Conservation (phyloP, 2,329 filamentous ascomycete genomes). For the Neofusicoccum cordaticola region DNA sequence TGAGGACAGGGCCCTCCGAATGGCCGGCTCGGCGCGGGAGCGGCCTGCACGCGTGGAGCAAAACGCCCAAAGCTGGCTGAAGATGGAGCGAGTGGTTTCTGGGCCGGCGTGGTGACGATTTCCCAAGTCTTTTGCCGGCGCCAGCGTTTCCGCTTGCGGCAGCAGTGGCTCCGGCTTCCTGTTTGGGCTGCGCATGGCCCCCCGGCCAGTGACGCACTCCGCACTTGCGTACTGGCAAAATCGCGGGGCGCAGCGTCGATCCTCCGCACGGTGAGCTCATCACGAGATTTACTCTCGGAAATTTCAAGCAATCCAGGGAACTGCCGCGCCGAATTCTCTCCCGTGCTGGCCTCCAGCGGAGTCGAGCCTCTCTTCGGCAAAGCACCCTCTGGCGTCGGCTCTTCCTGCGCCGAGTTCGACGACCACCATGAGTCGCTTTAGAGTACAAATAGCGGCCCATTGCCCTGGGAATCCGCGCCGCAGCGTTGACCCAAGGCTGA, state of each 20-base stretch:
- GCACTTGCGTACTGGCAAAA: neutral
- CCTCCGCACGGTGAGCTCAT: neutral
- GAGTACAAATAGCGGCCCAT: neutral
- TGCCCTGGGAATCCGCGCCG: neutral
- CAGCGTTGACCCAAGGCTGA: neutral
- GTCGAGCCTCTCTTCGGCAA: neutral
- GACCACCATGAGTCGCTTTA: neutral
- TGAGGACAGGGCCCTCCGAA: neutral
- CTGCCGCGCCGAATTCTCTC: neutral
- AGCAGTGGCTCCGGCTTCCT: neutral
- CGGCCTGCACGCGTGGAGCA: neutral
- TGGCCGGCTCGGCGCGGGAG: neutral
- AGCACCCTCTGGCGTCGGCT: neutral
- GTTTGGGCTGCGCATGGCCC: neutral
- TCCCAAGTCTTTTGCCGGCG: neutral
- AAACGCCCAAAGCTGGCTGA: no score
- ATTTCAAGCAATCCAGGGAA: neutral
- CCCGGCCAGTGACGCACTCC: neutral
- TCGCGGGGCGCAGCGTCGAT: constrained; percentile 5
- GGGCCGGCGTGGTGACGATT: neutral
- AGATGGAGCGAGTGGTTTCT: neutral
- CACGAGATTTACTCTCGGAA: neutral
- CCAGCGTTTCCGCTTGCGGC: neutral
- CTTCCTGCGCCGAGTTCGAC: neutral
- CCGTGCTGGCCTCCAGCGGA: no score